Evolutionary conservation across 2,329 filamentous ascomycete genomes (phyloP), one percentile per base, ranked within the genome.

Genomic region (Aureobasidium sp.): DNA sequence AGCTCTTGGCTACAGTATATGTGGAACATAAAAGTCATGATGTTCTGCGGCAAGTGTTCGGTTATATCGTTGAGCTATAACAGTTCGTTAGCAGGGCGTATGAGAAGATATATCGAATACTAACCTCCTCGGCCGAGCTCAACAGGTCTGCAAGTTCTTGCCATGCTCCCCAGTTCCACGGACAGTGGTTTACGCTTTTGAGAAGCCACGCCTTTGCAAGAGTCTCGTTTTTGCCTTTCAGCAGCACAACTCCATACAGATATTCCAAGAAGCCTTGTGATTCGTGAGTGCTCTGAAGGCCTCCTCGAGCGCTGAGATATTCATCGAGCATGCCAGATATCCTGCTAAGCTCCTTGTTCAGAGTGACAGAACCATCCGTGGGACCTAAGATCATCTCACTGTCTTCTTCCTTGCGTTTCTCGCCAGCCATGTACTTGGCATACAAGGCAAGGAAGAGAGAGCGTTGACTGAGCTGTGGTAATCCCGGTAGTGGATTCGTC

Each of bases 101-200:
- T n/a, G n/a, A n/a, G n/a, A n/a, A n/a, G n/a, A n/a, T n/a, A n/a
- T n/a, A 6, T 3, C 16, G 2, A 2, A 45, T 16, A 49, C 58
- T 39, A 14, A 61, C 59, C 34, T 96, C 90, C 73, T 97, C 91
- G 9, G 88, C 82, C 37, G 88, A 86, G 37, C 85, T 84, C 63
- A 96, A 84, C 30, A 97, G 79, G 42, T 86, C 86, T 4, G 89
- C 90, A 73, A 99, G 84, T 76, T 99, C 94, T 62, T 94, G 82
- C 94, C 94, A 99, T 64, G 91, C 92, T 8, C 91, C 91, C 94
- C 94, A 99, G 71, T 97, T 96, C 83, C 92, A 96, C 1, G 91
- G 90, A 69, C 91, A 96, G 44, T 91, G 78, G 72, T 95, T 89
- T 10, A 97, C 90, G 70, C 92, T 96, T 65, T 85, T 83, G 55